Percentiles rank a stretch among this genome's conserved stretches.
phyloP scores from a whole-genome alignment of 805 yeast species.

The Spathaspora girioi region DNA sequence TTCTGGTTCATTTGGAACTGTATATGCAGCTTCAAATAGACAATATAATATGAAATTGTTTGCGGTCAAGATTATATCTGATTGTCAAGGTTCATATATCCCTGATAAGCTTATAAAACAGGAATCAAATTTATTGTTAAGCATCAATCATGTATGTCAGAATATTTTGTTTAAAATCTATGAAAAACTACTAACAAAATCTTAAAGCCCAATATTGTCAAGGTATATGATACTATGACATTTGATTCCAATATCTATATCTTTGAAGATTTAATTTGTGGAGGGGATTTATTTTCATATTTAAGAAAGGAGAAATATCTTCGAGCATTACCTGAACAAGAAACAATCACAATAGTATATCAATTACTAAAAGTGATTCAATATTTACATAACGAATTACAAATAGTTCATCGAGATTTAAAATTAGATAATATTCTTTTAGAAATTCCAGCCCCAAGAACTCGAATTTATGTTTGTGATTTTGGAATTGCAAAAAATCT shows the following conservation, averaged over 20 bases:
- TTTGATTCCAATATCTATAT: slow-evolving; percentile 33
- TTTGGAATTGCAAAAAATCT: slow-evolving; percentile 50
- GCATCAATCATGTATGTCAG: slow-evolving; percentile 38
- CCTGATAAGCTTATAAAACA: neutral
- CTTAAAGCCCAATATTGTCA: slow-evolving; percentile 47
- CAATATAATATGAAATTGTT: slow-evolving; percentile 23
- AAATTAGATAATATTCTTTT: slow-evolving; percentile 63
- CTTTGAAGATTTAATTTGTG: slow-evolving; percentile 48
- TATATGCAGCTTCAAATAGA: slow-evolving; percentile 29
- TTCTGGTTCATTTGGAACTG: slow-evolving; percentile 58
- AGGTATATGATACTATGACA: slow-evolving; percentile 33
- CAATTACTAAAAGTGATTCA: slow-evolving; percentile 56
- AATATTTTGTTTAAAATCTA: neutral
- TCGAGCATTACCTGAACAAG: slow-evolving; percentile 49
- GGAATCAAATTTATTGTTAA: slow-evolving; percentile 23
- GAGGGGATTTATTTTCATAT: slow-evolving; percentile 59
- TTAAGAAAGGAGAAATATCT: slow-evolving; percentile 39
- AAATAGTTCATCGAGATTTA: slow-evolving; percentile 63
- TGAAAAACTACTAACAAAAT: neutral
- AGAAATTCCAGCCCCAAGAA: slow-evolving; percentile 48
- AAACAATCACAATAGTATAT: slow-evolving; percentile 47
- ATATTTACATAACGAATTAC: slow-evolving; percentile 47
- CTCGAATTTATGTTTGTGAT: slow-evolving; percentile 60
- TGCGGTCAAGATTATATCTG: slow-evolving; percentile 47
- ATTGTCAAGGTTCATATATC: neutral